These are phyloP conservation scores for Ciborinia camelliae DNA, from an alignment of 2,329 filamentous ascomycete species.

Conservation along the genomic window DNA sequence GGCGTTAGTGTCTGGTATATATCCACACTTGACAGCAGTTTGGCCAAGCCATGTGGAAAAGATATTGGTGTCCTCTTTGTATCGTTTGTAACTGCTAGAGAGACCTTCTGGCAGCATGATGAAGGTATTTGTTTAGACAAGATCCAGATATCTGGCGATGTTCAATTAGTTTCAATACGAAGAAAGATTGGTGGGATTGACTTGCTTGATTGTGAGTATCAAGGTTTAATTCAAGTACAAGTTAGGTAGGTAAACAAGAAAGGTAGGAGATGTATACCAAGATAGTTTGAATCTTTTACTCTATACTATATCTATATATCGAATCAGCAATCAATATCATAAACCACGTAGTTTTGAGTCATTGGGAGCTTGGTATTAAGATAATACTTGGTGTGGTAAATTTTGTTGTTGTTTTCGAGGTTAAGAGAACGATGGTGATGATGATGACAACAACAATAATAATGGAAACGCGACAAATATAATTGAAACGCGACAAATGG, in stretches of 20 bases:
- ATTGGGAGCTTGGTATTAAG: not conserved
- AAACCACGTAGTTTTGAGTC: not conserved
- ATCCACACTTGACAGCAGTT: not conserved
- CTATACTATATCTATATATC: not conserved
- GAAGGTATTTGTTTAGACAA: not conserved
- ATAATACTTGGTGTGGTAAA: not conserved
- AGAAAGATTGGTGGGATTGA: not conserved
- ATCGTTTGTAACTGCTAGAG: constrained; percentile 5
- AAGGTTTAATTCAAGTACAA: not conserved
- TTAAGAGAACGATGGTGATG: not conserved
- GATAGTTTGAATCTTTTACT: not conserved
- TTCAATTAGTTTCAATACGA: too few species aligned
- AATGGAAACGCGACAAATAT: not conserved
- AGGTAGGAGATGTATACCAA: not conserved
- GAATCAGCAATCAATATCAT: not conserved
- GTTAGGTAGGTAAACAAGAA: not conserved
- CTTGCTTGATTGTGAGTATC: not conserved
- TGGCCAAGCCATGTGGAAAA: not conserved
- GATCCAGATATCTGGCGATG: not conserved
- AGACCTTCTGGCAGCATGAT: constrained; percentile 10
- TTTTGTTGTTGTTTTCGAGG: not conserved
- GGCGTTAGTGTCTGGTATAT: not conserved
- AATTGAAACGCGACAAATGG: not conserved
- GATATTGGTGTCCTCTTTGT: constrained; percentile 11
- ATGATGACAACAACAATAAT: not conserved